Base-by-base conservation (phyloP, 441 rosid species). In the Oxalis stricta region DNA sequence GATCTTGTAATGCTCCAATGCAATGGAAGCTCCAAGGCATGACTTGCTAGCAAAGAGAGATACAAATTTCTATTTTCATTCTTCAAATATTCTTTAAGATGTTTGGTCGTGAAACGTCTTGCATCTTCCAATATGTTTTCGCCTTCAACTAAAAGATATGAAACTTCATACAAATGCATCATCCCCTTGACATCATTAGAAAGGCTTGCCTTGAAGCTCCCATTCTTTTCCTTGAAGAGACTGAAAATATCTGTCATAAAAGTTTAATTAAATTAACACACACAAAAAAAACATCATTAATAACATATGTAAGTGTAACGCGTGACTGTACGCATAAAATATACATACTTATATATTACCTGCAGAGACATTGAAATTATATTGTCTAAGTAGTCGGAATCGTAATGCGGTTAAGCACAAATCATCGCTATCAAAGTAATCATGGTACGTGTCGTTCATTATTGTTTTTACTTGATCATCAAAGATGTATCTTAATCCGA, bases 1-100 rank as follows among this genome's bases (percentile, higher is more conserved):
- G 58, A 16, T 44, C 68, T 58, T 19, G 5, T 14, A 17, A 53
- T 15, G 37, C 73, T 55, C 59, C 57, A 42, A 39, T 60, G 68
- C 16, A 63, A 43, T 2, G 77, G 69, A 47, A 42, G 51, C 39
- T 72, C 72, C 56, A 69, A 24, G 4, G 70, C 70, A 48, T 60
- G 72, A 0, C 18, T 26, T 28, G 51, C 50, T 5, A 33, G 31
- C 3, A 16, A 14, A 2, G 33, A 21, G 10, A 46, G 41, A 33
- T 33, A 46, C 34, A 2, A 12, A 22, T 46, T 32, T 0, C 6
- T 34, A 2, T 17, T n/a, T 3, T 35, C n/a, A n/a, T n/a, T 4
- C 33, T 31, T 38, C 0, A 42, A 15, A 22, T 0, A 10, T 2
- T 34, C 38, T 48, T 48, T 11, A 0, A 56, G 44, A 23, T 35